Base-by-base conservation (phyloP, 139 green algal genomes). In the Tetradesmus obliquus region DNA sequence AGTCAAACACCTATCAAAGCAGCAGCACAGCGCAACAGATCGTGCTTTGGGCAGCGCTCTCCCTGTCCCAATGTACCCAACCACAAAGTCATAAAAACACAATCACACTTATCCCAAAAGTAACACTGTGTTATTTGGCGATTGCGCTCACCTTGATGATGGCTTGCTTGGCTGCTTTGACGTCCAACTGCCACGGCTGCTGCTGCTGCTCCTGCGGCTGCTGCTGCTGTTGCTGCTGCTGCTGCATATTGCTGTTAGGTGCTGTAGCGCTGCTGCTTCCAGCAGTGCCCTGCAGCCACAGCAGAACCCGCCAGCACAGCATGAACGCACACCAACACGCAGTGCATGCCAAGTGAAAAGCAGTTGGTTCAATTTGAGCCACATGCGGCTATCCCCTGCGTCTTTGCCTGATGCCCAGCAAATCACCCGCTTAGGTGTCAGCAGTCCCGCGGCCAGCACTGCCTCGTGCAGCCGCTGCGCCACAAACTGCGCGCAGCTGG, bases 371-470 rank as follows among this genome's bases (percentile, higher is more conserved):
- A 45, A 45, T 45, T 45, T 45, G 0, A 45, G 32, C 32, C 32
- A 45, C 32, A 45, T 45, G 32, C 32, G 32, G 32, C 32, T 45
- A 45, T 45, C 32, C 32, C 32, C 32, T 45, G 32, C 32, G 32
- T 45, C 32, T 45, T 45, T 45, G 32, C 32, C 32, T 45, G 32
- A 45, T 45, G 32, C 32, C 32, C 32, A 45, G 32, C 32, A 45
- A 45, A 45, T 82, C n/a, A 53, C 76, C 22, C 1, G 7, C 53
- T 66, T 72, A 55, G 0, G 3, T 53, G 82, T 72, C 54, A 84
- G 55, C 45, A 97, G 54, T n/a, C 93, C 94, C 17, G 93, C 93
- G 22, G 57, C 76, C 60, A 96, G 15, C 6, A 93, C 91, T 0
- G 72, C 32, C 8, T 72, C 3, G 20, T 95, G 91, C 19, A 97